Evolutionary conservation across 1,139 yeast species (phyloP), one percentile per base, ranked within the genome.

Genomic region (Wickerhamomyces sp.): DNA sequence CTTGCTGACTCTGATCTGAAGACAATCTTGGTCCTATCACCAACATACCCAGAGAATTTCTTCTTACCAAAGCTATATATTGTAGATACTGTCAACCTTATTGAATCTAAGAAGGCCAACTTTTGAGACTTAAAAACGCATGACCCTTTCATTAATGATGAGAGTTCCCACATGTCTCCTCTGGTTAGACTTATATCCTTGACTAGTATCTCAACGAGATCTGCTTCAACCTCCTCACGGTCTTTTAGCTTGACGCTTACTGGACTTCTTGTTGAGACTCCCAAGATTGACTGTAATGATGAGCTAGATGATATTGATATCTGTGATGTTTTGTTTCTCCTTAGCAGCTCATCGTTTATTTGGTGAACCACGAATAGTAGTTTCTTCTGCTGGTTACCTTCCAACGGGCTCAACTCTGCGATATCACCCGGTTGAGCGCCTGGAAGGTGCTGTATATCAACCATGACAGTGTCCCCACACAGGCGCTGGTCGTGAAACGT

Each of bases 1-100:
- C 86, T 77, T 2, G 97, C 95, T 34, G 96, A 82, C 53, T 92
- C 97, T 1, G 96, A 87, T 37, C 98, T 71, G 56, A 85, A 92
- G 0, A 89, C 86, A 16, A 92, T 67, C 49, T 82, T 82, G 5
- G 98, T 90, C 26, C 77, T 71, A 14, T 76, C 76, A 3, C 90
- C 85, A 36, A 92, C 69, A 53, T 80, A 87, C 5, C 78, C 81
- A 7, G 78, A 73, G 46, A 81, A 74, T n/a, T 70, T 65, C 46
- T 75, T 77, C 46, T 71, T 73, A 1, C 97, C 97, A 42, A 78
- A 70, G 44, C 79, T 73, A 59, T 83, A 90, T 13, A 90, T 75
- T 31, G 77, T 75, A 42, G 78, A 76, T 3, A 89, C 79, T 0
- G 73, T 67, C 0, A 88, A 82, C 29, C 87, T 72, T 38, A 74